These are phyloP conservation scores for Myxozyma geophila DNA, from an alignment of 805 yeast genomes.

Conservation along the genomic window DNA sequence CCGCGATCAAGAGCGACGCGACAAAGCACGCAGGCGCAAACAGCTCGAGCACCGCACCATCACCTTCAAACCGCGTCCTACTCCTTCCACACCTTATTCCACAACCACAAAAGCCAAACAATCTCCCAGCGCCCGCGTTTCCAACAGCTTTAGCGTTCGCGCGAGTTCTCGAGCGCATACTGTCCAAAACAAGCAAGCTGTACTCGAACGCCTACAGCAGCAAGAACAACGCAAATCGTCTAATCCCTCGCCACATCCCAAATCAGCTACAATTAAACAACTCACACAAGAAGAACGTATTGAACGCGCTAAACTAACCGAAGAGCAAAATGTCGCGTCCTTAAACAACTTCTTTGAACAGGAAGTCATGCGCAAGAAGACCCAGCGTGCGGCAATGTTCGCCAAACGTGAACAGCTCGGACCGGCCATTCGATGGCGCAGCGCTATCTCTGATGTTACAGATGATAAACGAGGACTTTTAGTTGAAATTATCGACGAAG, in stretches of 20 bases:
- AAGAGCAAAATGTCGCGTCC: slow-evolving; percentile 71
- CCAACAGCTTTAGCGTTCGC: slow-evolving; percentile 10
- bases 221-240: slow-evolving; percentile 7
- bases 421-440: slow-evolving; percentile 61
- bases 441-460: slow-evolving; percentile 57
- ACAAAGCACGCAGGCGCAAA: slow-evolving; percentile 42
- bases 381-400: slow-evolving; percentile 71
- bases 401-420: slow-evolving; percentile 58
- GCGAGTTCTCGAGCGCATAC: slow-evolving; percentile 68
- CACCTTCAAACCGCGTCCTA: not conserved
- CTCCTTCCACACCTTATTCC: not conserved
- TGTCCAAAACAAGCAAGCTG: slow-evolving; percentile 73
- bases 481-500: slow-evolving; percentile 40
- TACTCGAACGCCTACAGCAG: slow-evolving; percentile 67
- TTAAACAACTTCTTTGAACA: slow-evolving; percentile 80
- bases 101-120: not conserved
- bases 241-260: slow-evolving; percentile 6
- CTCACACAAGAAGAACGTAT: slow-evolving; percentile 73
- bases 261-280: not conserved
- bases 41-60: slow-evolving; percentile 33
- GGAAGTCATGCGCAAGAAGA: slow-evolving; percentile 77
- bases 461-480: slow-evolving; percentile 17
- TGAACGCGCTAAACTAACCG: slow-evolving; percentile 87
- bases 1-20: slow-evolving; percentile 43
- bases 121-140: not conserved